Base-by-base conservation (phyloP, 2,329 filamentous ascomycete genomes). In the Verticillium longisporum region DNA sequence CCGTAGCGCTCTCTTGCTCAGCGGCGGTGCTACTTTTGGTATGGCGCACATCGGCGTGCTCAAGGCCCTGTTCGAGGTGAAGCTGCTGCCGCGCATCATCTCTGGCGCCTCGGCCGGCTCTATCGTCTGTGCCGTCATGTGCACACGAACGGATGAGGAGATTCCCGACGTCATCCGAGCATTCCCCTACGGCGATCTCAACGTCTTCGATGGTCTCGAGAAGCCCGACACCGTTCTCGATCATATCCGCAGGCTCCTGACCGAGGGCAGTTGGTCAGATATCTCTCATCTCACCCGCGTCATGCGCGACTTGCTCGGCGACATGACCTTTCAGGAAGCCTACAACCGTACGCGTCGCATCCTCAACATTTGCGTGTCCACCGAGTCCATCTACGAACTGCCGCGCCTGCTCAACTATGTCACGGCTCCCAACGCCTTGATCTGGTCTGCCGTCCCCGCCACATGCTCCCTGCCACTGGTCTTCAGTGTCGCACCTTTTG, bases 361-460 rank as follows among this genome's bases (percentile, higher is more conserved):
- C 63, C 84, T 97, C 70, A 98, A 97, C 72, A 97, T 98, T 41
- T 93, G 91, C 62, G 93, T 98, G 6, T 97, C 93, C 0, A 92
- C 90, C 2, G 90, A 91, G 1, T 91, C 90, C 15, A 83, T 94
- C 60, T 95, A 96, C 72, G 93, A 97, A 71, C 80, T 96, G 15
- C 94, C 93, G 0, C 82, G 91, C 41, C 78, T 98, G 0, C 81
- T 98, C 67, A 98, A 98, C 73, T 97, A 97, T 69, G 85, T 96
- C 62, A 97, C 94, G 0, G 90, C 94, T 0, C 93, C 94, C 0
- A 95, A 97, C 70, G 93, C 98, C 59, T 84, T 97, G 77, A 93
- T 98, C 60, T 97, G 93, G 92, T 97, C 93, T 15, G 94, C 94
- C 37, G 93, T 97, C 68, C 91, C 91, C n/a, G 92, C 94, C 0